Percentiles rank a stretch among this genome's conserved stretches.
Conservation (phyloP, 2,329 filamentous ascomycete genomes). For the Fusarium sp. region DNA sequence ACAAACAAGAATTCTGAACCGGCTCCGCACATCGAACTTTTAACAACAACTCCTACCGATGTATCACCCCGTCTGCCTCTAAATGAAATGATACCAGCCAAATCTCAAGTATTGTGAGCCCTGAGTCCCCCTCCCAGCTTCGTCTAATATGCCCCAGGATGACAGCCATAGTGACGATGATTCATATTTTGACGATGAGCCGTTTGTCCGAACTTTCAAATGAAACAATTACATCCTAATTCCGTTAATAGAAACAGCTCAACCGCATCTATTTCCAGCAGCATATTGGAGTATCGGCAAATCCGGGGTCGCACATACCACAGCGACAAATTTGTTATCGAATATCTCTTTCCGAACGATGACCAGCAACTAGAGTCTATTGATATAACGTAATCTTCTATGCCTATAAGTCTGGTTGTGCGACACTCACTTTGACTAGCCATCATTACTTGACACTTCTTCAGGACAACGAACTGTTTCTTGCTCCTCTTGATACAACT, state of each 20-base stretch:
- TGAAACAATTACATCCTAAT: neutral
- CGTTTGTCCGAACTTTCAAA: neutral
- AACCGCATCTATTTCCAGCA: conserved; percentile 7
- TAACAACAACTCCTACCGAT: too few species aligned
- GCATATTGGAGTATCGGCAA: conserved; percentile 3
- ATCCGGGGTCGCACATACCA: conserved; percentile 11
- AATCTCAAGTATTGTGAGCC: neutral
- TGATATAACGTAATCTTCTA: neutral
- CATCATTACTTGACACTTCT: conserved; percentile 9
- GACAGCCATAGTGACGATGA: neutral
- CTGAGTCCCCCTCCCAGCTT: neutral
- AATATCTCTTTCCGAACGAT: conserved; percentile 8
- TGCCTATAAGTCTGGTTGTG: neutral
- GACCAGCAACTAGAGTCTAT: conserved; percentile 10
- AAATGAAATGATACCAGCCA: neutral
- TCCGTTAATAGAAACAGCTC: conserved; percentile 1
- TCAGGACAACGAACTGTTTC: conserved; percentile 1
- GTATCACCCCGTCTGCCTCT: too few species aligned
- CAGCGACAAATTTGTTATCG: conserved; percentile 6
- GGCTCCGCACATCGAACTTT: too few species aligned
- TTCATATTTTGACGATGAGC: neutral
- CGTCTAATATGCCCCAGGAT: neutral
- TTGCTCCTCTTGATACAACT: neutral
- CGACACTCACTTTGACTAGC: neutral
- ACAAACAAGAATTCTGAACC: too few species aligned